A percentile compares a stretch with the other conserved stretches of the same genome.
These are phyloP conservation scores for Litsea cubeba DNA, from an alignment of 164 flowering plant genomes.

Conservation along the genomic window DNA sequence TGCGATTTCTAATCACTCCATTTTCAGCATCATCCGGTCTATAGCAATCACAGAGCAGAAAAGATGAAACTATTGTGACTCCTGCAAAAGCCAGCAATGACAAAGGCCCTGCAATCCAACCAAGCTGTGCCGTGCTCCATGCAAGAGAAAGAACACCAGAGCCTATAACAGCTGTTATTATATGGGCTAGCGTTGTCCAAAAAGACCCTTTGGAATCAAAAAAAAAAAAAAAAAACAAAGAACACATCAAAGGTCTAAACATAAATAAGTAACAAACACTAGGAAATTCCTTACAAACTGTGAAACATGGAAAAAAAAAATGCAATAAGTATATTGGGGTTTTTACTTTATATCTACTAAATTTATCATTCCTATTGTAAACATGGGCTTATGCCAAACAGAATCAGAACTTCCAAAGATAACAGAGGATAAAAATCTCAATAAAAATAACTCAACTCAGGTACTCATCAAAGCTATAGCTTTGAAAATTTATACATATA, in stretches of 20 bases:
- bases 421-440: too few relatives aligned
- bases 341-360: background rate
- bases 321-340: background rate
- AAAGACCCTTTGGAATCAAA: conserved; percentile 11
- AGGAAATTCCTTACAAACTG: background rate
- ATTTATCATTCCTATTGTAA: background rate
- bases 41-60: conserved; percentile 34
- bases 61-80: conserved; percentile 25
- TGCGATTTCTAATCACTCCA: conserved; percentile 34
- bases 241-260: background rate
- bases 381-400: background rate
- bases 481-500: too few relatives aligned
- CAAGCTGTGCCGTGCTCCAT: conserved; percentile 48
- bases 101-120: conserved; percentile 50
- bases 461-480: too few relatives aligned
- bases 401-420: background rate
- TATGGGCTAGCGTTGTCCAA: conserved; percentile 42
- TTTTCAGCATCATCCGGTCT: conserved; percentile 26
- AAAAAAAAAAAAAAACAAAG: background rate
- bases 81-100: conserved; percentile 30
- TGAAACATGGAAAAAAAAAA: background rate
- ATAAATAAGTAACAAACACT: background rate
- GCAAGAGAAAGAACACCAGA: conserved; percentile 51
- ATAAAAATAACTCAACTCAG: too few relatives aligned
- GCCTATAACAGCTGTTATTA: conserved; percentile 51